These are phyloP conservation scores for Termitomyces sp. DNA, from an alignment of 768 basidiomycete species.

Conservation along the genomic window DNA sequence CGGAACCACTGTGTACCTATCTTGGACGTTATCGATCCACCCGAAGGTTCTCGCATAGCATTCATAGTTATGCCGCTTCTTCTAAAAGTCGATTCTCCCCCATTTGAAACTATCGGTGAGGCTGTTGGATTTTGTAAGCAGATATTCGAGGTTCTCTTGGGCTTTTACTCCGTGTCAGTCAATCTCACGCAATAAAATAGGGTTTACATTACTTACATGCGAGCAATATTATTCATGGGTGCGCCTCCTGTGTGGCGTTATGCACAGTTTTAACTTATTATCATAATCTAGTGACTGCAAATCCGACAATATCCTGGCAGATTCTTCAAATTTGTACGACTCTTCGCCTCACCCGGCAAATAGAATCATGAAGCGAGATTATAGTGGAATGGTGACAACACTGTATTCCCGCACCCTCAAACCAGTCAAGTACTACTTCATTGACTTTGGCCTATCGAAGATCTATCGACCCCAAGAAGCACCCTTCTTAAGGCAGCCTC, in stretches of 20 bases:
- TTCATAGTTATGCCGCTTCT: constrained; percentile 23
- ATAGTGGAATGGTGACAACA: background rate
- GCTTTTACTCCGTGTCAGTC: background rate
- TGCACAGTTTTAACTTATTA: background rate
- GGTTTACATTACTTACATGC: background rate
- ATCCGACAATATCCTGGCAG: background rate
- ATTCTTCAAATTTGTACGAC: background rate
- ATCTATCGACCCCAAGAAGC: constrained; percentile 14
- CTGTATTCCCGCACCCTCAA: background rate
- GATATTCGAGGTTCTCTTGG: background rate
- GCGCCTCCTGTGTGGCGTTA: background rate
- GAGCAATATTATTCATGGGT: background rate
- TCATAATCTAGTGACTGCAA: background rate
- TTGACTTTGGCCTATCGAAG: background rate
- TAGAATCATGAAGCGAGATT: background rate
- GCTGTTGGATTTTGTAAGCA: background rate
- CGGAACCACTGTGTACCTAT: constrained; percentile 27
- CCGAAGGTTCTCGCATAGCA: constrained; percentile 8
- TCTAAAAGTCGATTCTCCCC: background rate
- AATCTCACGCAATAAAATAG: background rate
- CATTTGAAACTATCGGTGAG: background rate
- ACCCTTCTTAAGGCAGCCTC: constrained; percentile 21
- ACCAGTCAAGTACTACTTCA: background rate
- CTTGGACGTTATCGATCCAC: constrained; percentile 11
- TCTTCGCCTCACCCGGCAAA: background rate